These are phyloP conservation scores for Takashimella koratensis DNA, from an alignment of 1,284 basidiomycete genomes.

Conservation along the genomic window DNA sequence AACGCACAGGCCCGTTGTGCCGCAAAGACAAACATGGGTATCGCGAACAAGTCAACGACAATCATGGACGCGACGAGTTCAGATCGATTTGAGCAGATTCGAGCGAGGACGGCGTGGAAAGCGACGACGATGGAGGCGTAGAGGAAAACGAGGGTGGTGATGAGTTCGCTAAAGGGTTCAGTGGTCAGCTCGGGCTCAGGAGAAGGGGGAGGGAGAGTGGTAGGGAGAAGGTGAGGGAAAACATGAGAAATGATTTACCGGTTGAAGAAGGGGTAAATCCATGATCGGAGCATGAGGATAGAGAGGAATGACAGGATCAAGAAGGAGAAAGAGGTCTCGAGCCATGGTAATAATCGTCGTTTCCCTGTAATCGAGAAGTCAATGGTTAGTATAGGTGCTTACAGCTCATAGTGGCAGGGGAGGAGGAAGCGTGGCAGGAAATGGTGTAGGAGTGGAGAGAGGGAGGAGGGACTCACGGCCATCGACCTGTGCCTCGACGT, in stretches of 20 bases:
- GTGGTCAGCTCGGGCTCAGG: background rate
- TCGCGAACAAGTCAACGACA: background rate
- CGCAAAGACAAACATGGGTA: background rate
- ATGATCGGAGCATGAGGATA: background rate
- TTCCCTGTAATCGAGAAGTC: no score
- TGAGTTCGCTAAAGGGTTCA: background rate
- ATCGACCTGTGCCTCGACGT: background rate
- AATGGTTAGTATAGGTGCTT: no score
- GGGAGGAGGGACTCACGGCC: background rate
- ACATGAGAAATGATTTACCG: background rate
- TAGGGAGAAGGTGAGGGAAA: background rate
- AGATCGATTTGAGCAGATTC: background rate
- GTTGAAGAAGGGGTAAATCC: background rate
- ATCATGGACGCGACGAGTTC: background rate
- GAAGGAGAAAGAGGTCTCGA: background rate
- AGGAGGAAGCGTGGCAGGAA: background rate
- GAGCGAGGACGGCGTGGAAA: background rate
- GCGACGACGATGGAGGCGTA: conserved; percentile 48
- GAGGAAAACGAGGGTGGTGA: background rate
- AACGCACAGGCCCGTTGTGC: background rate
- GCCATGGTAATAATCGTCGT: background rate
- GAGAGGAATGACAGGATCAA: background rate
- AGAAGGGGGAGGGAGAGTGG: background rate
- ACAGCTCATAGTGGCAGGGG: no score
- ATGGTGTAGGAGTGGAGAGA: background rate